phyloP scores from a whole-genome alignment of 2,329 filamentous ascomycete species.

The Colletotrichum endophyticum region DNA sequence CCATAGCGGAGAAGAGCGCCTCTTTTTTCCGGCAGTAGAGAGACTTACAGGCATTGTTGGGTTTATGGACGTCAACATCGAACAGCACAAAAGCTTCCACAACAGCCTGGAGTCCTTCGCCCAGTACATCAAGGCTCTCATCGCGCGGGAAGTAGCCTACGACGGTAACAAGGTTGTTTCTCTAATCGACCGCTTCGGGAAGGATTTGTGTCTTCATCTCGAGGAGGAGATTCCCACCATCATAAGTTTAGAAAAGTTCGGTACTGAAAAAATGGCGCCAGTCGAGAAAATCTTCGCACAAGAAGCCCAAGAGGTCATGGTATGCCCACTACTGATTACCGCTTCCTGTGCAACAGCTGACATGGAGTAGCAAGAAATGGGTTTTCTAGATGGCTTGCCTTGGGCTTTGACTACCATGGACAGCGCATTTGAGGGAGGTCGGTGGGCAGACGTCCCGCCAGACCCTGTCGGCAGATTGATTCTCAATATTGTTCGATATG shows the following conservation, averaged over 20 bases:
- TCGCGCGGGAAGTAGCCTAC: not conserved
- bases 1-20: constrained; percentile 41
- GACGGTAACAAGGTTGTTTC: constrained; percentile 28
- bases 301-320: constrained; percentile 25
- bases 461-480: constrained; percentile 18
- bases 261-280: constrained; percentile 24
- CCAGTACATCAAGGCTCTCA: constrained; percentile 29
- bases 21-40: constrained; percentile 43
- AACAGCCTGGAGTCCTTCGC: constrained; percentile 31
- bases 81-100: constrained; percentile 44
- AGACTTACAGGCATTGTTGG: constrained; percentile 34
- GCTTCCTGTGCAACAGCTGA: not conserved
- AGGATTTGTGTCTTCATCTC: constrained; percentile 32
- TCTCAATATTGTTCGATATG: constrained; percentile 18
- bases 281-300: constrained; percentile 14
- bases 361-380: constrained; percentile 22
- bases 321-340: not conserved
- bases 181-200: constrained; percentile 35
- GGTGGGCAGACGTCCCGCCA: constrained; percentile 33
- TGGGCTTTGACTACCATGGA: constrained; percentile 24
- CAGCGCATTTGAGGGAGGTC: constrained; percentile 25
- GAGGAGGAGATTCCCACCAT: constrained; percentile 36
- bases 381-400: constrained; percentile 20
- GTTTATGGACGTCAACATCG: constrained; percentile 44
- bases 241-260: constrained; percentile 27